Evolutionary conservation across 441 rosid genomes (phyloP), one percentile per base, ranked within the genome.

Genomic region (Omphalea diandra): DNA sequence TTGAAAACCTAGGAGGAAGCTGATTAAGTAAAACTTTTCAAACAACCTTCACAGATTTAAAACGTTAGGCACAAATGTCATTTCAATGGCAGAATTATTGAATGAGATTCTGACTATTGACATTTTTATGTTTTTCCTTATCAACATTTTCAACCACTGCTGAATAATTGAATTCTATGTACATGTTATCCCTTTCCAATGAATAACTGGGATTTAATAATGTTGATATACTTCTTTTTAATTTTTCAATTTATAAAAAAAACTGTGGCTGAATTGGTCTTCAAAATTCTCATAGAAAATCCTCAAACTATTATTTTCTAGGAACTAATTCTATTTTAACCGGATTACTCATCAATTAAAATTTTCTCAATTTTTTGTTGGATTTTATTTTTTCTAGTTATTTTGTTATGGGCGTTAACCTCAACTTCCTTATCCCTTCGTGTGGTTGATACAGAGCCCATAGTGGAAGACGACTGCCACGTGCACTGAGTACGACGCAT

Each of bases 11-110:
- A n/a, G n/a, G n/a, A n/a, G n/a, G n/a, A n/a, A n/a, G n/a, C n/a
- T n/a, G n/a, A n/a, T n/a, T n/a, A n/a, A n/a, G n/a, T n/a, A n/a
- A n/a, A n/a, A n/a, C n/a, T n/a, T n/a, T n/a, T 2, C 1, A 15
- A 40, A 50, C 12, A 24, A 31, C 14, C 54, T 24, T 5, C 3
- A 24, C 9, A 47, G 31, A 33, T 33, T n/a, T 5, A 41, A 47
- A 27, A 49, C 1, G 40, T 66, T 67, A 7, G 70, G 60, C 14
- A 24, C 26, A 52, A 22, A 3, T 67, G 50, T 53, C 61, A 24
- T 53, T 67, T 66, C 46, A 24, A 20, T n/a, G 7, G 46, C 46
- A 10, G 43, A 49, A 65, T 33, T 2, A 65, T 50, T 65, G 59
- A n/a, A n/a, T n/a, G n/a, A 65, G 24, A 24, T 14, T 22, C 60